Evolutionary conservation across 2,329 filamentous ascomycete species (phyloP), one percentile per base, ranked within the genome.

Genomic region (Calycina herbarum): DNA sequence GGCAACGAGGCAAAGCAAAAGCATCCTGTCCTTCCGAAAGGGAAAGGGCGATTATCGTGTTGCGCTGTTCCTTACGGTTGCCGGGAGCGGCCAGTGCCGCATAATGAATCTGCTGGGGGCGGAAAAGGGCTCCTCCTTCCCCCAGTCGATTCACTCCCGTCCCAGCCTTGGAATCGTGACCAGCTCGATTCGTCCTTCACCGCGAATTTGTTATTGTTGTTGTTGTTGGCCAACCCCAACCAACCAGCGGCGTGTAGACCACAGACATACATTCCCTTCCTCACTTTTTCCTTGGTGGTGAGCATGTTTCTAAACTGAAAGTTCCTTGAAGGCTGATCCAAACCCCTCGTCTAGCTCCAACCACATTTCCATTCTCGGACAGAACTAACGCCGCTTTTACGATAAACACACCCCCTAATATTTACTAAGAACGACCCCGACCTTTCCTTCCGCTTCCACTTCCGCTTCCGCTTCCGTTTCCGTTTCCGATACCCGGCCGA

Each of bases 261-360:
- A 20, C 45, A 51, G 8, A 7, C 42, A 48, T 7, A 58, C 35
- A 59, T 59, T 40, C 29, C 29, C 33, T 40, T 35, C 15, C n/a
- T 59, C 35, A 15, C 35, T 24, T n/a, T 33, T 38, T 35, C 31
- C 24, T 24, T 54, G 48, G 20, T 35, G 31, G n/a, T 59, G 48
- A 54, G 38, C 48, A 54, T 54, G 48, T 54, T 54, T 27, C 3
- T 11, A 13, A 54, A 60, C 31, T 42, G 20, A 33, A 60, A 27
- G 38, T 42, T 42, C 35, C 58, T 40, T 29, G 48, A 62, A 62
- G 15, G 73, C 73, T 75, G 70, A 74, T 74, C 69, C 68, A 69
- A 61, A 48, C 51, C 65, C 69, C 57, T 73, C 68, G 71, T 73
- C 68, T 74, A 75, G 72, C 48, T 27, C 48, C 48, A 27, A 54